Evolutionary conservation across 768 basidiomycete species (phyloP), one percentile per base, ranked within the genome.

Genomic region (Tulasnella sp.): DNA sequence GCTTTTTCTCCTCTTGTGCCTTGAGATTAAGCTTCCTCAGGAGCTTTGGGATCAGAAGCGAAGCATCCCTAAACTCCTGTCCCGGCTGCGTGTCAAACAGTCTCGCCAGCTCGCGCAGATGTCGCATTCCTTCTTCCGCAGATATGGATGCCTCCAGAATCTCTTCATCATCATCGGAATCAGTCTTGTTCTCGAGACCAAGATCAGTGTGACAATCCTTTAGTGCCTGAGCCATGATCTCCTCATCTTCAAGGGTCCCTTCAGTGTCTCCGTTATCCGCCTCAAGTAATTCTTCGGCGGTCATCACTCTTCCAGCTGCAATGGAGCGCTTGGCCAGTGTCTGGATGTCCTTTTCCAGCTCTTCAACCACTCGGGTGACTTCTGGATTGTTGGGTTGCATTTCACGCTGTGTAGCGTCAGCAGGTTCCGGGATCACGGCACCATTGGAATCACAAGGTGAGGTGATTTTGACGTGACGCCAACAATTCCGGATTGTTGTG

Each of bases 401-500:
- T 29, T 39, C 29, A 17, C n/a, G 14, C 63, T 34, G 12, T 22
- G 63, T 1, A 19, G 34, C 3, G 22, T 26, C 12, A 22, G 17
- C 8, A 44, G 42, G 42, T 16, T 64, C 22, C 9, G 37, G 16
- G 32, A 64, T 19, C 63, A 64, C 19, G 1, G 19, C 37, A 5
- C 37, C 63, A 5, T 64, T 8, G 1, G 9, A 3, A 16, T 64
- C 44, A 47, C 44, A 19, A 1, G 44, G 63, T 16, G 63, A 39
- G 22, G 32, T 1, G 14, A 64, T 64, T 2, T 9, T 29, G 22
- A 7, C 5, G 22, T 83, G 80, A 1, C 34, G 26, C 82, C 82
- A 83, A 75, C 81, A 83, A 68, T 83, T 79, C n/a, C 67, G 41
- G 40, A 83, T 81, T 9, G 81, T 81, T 5, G 76, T 75, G 0